These are phyloP conservation scores for Sporothrix inflata DNA, from an alignment of 2,329 filamentous ascomycete species.

Conservation along the genomic window DNA sequence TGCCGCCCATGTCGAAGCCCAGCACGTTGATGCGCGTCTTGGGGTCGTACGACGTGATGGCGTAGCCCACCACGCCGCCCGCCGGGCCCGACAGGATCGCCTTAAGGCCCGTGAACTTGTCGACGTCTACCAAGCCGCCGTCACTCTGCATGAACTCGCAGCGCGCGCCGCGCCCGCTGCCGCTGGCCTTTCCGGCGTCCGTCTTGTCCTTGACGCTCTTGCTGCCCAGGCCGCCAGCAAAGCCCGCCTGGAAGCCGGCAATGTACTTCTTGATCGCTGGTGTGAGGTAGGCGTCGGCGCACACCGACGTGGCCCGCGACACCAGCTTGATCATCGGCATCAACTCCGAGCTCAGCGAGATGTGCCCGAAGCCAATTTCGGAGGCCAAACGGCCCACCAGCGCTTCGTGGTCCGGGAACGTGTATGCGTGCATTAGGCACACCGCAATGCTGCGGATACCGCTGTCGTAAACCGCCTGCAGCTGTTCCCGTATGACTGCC, in stretches of 20 bases:
- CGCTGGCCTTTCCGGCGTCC: conserved; percentile 43
- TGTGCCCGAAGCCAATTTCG: conserved; percentile 81
- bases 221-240: conserved; percentile 77
- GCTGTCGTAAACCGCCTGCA: conserved; percentile 68
- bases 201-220: conserved; percentile 68
- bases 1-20: conserved; percentile 95
- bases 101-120: conserved; percentile 80
- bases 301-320: conserved; percentile 74
- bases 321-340: conserved; percentile 92
- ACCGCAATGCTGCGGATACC: conserved; percentile 84
- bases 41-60: conserved; percentile 85
- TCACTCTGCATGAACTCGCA: conserved; percentile 97
- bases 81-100: conserved; percentile 88
- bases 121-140: conserved; percentile 72
- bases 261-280: conserved; percentile 77
- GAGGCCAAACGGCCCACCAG: conserved; percentile 74
- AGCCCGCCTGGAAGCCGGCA: conserved; percentile 75
- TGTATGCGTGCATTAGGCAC: conserved; percentile 90
- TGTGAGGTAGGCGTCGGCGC: conserved; percentile 79
- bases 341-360: conserved; percentile 77
- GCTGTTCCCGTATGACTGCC: conserved; percentile 58
- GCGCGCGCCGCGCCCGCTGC: conserved; percentile 63
- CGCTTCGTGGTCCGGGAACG: conserved; percentile 83
- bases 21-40: conserved; percentile 84
- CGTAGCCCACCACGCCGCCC: conserved; percentile 92